Percentiles rank a stretch among this genome's conserved stretches.
Evolutionary conservation across 2,329 filamentous ascomycete genomes (phyloP).

Genomic region (Neofusicoccum cordaticola): DNA sequence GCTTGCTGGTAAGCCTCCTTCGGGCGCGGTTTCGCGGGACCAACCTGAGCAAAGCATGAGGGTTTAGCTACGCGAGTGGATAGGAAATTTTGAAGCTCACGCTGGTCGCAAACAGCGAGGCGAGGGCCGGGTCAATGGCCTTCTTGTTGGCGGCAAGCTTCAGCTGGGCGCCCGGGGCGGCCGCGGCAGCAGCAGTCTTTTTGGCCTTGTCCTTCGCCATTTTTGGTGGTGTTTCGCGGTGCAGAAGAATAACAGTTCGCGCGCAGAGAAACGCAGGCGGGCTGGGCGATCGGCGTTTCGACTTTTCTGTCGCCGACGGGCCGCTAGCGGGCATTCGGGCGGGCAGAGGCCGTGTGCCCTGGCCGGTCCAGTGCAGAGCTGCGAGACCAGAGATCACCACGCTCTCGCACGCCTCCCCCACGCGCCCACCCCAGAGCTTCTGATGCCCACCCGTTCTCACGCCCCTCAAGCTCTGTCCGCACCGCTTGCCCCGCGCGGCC

Average conservation of each 20-base stretch:
- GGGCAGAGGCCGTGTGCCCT: conserved; percentile 8
- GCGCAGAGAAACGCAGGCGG: conserved; percentile 8
- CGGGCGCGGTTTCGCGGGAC: conserved; percentile 37
- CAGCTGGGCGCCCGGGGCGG: background rate
- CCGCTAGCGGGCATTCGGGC: conserved; percentile 6
- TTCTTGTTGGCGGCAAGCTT: conserved; percentile 32
- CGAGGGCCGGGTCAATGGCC: conserved; percentile 42
- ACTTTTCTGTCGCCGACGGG: conserved; percentile 10
- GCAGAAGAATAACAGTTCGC: background rate
- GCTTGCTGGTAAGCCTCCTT: conserved; percentile 39
- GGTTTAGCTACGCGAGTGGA: background rate
- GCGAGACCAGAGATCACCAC: conserved; percentile 12
- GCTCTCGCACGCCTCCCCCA: background rate
- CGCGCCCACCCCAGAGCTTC: background rate
- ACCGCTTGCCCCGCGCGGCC: background rate
- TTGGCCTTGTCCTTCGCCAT: conserved; percentile 33
- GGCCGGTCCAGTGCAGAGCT: conserved; percentile 11
- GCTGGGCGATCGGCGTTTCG: conserved; percentile 13
- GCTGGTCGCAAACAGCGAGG: conserved; percentile 48
- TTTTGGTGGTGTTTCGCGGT: conserved; percentile 5
- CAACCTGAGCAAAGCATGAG: conserved; percentile 26
- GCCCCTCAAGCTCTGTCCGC: background rate
- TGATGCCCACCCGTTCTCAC: background rate
- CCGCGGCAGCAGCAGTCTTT: background rate
- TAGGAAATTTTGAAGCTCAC: conserved; percentile 26